These are phyloP conservation scores for Aspergillus transmontanensis DNA, from an alignment of 2,329 filamentous ascomycete species.

Conservation along the genomic window DNA sequence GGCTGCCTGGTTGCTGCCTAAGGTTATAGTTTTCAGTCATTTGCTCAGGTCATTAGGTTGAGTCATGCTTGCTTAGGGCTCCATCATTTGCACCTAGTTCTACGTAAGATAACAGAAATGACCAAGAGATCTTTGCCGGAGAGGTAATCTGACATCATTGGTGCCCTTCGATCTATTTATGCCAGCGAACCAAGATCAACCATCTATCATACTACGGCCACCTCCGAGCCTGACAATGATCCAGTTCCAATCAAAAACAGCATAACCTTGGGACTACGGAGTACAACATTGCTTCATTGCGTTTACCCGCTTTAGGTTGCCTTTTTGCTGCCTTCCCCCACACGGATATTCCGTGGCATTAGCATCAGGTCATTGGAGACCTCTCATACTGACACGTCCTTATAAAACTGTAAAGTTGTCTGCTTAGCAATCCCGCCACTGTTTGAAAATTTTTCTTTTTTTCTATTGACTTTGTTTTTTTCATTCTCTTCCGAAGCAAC, in stretches of 20 bases:
- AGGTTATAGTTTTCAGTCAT: neutral
- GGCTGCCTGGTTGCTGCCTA: neutral
- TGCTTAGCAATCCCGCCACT: neutral
- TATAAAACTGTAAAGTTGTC: neutral
- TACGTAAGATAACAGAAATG: too few relatives aligned
- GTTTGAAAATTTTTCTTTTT: neutral
- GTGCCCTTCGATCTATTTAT: neutral
- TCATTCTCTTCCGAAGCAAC: neutral
- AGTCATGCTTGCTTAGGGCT: neutral
- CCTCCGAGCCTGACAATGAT: neutral
- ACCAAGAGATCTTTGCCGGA: neutral
- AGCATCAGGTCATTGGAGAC: neutral
- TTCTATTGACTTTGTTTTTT: neutral
- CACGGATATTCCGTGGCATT: neutral
- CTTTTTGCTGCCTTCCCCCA: neutral
- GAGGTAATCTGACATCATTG: neutral
- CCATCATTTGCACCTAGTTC: too few relatives aligned
- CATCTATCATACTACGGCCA: neutral
- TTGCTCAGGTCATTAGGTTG: neutral
- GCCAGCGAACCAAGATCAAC: neutral
- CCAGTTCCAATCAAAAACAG: neutral
- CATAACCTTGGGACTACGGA: neutral
- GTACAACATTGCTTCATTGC: neutral
- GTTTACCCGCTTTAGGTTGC: neutral
- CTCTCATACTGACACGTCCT: neutral